A percentile compares a stretch with the other conserved stretches of the same genome.
Evolutionary conservation across 1,284 basidiomycete species (phyloP).

Genomic region (Meira miltonrushii): DNA sequence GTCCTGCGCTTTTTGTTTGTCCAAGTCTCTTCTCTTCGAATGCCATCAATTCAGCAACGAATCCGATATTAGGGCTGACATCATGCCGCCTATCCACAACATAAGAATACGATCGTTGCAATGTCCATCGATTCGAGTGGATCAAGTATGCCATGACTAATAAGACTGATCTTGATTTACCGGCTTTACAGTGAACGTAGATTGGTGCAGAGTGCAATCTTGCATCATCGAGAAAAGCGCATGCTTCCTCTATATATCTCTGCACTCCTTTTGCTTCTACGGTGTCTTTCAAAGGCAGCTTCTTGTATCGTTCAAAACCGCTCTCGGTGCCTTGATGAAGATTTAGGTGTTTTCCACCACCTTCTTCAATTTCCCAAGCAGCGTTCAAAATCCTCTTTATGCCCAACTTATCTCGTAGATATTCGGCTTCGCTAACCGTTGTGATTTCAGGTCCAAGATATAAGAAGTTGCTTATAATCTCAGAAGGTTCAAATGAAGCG

Average conservation of each 20-base stretch:
- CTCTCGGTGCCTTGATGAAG: slow-evolving; percentile 8
- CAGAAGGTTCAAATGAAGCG: slow-evolving; percentile 30
- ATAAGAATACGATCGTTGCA: slow-evolving; percentile 81
- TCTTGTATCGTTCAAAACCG: slow-evolving; percentile 59
- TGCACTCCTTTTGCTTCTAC: slow-evolving; percentile 88
- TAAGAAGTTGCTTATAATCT: slow-evolving; percentile 79
- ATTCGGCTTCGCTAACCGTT: slow-evolving; percentile 65
- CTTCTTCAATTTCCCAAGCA: slow-evolving; percentile 63
- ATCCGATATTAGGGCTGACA: slow-evolving; percentile 96
- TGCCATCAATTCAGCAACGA: slow-evolving; percentile 92
- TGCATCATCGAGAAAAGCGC: slow-evolving; percentile 82
- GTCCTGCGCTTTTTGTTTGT: background rate
- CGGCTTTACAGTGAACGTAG: slow-evolving; percentile 94
- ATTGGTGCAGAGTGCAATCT: slow-evolving; percentile 77
- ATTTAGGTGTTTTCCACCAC: slow-evolving; percentile 16
- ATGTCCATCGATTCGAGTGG: slow-evolving; percentile 89
- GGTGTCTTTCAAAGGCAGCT: slow-evolving; percentile 86
- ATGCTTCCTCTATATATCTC: slow-evolving; percentile 75
- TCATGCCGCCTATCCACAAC: slow-evolving; percentile 82
- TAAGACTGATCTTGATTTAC: slow-evolving; percentile 91
- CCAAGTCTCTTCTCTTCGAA: slow-evolving; percentile 65
- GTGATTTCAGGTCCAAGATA: slow-evolving; percentile 87
- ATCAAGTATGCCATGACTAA: slow-evolving; percentile 96
- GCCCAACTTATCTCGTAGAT: slow-evolving; percentile 65
- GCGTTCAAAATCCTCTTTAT: slow-evolving; percentile 85